Base-by-base conservation (phyloP, 2,329 filamentous ascomycete species). In the Stachybotrys chartarum region DNA sequence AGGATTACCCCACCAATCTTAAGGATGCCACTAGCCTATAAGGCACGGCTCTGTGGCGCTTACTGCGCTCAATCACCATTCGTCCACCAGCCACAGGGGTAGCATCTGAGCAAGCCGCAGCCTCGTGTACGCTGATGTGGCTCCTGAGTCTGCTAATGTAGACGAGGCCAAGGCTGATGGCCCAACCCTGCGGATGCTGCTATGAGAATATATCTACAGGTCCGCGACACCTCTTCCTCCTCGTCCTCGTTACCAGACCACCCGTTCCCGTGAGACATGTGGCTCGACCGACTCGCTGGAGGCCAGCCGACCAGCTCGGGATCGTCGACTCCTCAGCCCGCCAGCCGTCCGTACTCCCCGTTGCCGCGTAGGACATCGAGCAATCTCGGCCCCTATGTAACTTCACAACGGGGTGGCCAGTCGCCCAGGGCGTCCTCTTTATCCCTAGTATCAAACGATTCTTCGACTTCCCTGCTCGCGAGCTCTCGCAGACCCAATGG, bases 251-350 rank as follows among this genome's bases (percentile, higher is more conserved):
- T 42, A 39, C 50, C 18, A 35, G 51, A 57, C 47, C 53, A 56
- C 51, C 54, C 55, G 54, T 51, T 58, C 48, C 58, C 58, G 55
- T 56, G 58, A 65, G 73, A 64, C 64, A 96, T 96, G 90, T 96
- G 91, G 91, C 84, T 95, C 68, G 91, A 96, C 76, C 87, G 91
- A 70, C 84, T 96, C 61, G 86, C 88, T 60, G 85, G 68, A 58
- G 63, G 81, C 64, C 86, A 88, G 71, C 81, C 85, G 56, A 84
- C 61, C 60, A 82, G 69, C 76, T 83, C 72, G 58, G 75, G 73
- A 60, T 78, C 82, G 55, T 79, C 82, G 59, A 83, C 84, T 56
- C 82, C 84, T 57, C 78, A 84, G 66, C 75, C 84, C 57, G 78
- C 79, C 57, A 85, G 81, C 68, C 84, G 90, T 68, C 77, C 86